Evolutionary conservation across 108 stramenopile species (phyloP).

Genomic region (Conticribra guillardii): DNA sequence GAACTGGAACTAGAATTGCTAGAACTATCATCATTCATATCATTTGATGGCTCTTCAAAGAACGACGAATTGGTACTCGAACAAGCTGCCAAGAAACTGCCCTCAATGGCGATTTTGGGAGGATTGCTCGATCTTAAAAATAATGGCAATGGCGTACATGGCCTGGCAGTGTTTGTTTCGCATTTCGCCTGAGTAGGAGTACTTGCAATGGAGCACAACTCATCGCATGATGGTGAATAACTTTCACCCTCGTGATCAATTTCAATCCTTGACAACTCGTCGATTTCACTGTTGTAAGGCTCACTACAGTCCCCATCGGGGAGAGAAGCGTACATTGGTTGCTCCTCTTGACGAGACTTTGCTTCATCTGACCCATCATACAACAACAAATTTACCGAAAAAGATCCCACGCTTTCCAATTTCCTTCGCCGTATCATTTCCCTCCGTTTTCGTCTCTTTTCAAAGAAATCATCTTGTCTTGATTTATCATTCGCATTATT

Average conservation of each 20-base stretch:
- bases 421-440: slow-evolving; percentile 32
- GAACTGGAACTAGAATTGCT: slow-evolving; percentile 20
- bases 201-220: neutral
- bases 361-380: too few relatives aligned
- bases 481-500: slow-evolving; percentile 9
- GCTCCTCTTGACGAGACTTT: neutral
- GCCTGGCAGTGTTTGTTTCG: too few relatives aligned
- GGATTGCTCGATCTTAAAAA: neutral
- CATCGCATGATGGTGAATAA: neutral
- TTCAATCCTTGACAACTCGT: neutral
- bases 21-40: slow-evolving; percentile 5
- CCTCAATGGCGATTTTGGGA: slow-evolving; percentile 5
- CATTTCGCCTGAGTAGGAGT: neutral
- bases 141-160: too few relatives aligned
- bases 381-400: slow-evolving; percentile 51
- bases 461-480: slow-evolving; percentile 36
- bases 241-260: neutral
- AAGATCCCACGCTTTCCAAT: slow-evolving; percentile 48
- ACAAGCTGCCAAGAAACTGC: slow-evolving; percentile 17
- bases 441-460: slow-evolving; percentile 24
- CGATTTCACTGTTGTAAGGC: neutral
- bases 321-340: neutral
- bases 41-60: slow-evolving; percentile 4
- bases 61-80: too few relatives aligned
- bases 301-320: neutral